These are phyloP conservation scores for Dryas drummondii DNA, from an alignment of 306 rosid genomes.

Conservation along the genomic window DNA sequence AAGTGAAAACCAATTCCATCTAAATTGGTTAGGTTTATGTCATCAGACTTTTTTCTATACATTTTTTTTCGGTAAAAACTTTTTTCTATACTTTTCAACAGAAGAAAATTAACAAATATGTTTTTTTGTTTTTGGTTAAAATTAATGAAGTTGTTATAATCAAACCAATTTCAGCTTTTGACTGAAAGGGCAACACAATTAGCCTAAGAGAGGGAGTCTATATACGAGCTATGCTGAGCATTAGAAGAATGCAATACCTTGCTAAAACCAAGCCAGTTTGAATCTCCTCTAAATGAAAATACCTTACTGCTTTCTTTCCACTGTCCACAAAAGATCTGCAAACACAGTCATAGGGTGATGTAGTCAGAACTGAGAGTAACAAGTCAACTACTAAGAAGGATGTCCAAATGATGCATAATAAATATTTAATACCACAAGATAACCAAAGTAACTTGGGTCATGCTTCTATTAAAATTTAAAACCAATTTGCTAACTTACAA, in stretches of 20 bases:
- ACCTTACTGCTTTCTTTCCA: slow-evolving; percentile 63
- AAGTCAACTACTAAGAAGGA: slow-evolving; percentile 5
- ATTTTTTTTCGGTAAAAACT: neutral
- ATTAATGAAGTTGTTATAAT: neutral
- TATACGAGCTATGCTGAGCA: neutral
- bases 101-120: neutral
- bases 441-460: slow-evolving; percentile 4
- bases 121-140: neutral
- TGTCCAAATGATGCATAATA: neutral
- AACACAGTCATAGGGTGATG: slow-evolving; percentile 15
- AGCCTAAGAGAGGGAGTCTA: neutral
- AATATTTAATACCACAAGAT: neutral
- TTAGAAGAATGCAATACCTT: slow-evolving; percentile 50
- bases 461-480: neutral
- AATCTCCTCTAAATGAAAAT: slow-evolving; percentile 87
- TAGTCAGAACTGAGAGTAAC: slow-evolving; percentile 14
- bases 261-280: slow-evolving; percentile 95
- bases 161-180: neutral
- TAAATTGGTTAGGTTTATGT: neutral
- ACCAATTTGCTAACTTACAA: neutral
- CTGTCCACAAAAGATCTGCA: slow-evolving; percentile 75
- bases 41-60: neutral
- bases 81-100: neutral
- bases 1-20: slow-evolving; percentile 3
- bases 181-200: neutral